Evolutionary conservation across 805 yeast genomes (phyloP).

Genomic region (Candida taoyuanica): DNA sequence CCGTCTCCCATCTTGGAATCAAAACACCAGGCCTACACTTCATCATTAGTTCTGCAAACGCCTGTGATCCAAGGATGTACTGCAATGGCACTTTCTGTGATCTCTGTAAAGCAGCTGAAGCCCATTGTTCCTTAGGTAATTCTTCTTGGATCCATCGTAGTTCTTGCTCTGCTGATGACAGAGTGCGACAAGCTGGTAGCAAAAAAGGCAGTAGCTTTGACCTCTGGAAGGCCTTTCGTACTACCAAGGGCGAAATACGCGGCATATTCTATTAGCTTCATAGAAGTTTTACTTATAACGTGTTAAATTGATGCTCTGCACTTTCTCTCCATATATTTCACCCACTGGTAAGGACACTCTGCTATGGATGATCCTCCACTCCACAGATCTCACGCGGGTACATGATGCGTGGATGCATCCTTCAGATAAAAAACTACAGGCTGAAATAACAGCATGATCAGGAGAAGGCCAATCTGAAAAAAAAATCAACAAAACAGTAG

Average conservation of each 20-base stretch:
- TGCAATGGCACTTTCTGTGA: conserved; percentile 66
- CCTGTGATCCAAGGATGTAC: conserved; percentile 80
- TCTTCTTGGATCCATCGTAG: conserved; percentile 61
- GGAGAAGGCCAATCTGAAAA: no score
- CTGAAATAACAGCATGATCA: no score
- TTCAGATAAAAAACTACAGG: no score
- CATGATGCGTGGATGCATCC: no score
- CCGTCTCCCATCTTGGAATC: conserved; percentile 95
- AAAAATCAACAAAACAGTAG: no score
- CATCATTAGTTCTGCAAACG: conserved; percentile 70
- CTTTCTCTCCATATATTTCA: no score
- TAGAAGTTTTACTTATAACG: not conserved
- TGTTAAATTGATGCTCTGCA: no score
- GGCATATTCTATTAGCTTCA: conserved; percentile 12
- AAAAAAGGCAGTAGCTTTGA: conserved; percentile 17
- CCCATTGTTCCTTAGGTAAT: conserved; percentile 44
- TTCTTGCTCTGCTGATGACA: conserved; percentile 46
- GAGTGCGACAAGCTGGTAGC: conserved; percentile 18
- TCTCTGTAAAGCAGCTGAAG: conserved; percentile 49
- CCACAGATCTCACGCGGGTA: no score
- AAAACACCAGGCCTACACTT: conserved; percentile 60
- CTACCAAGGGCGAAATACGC: conserved; percentile 13
- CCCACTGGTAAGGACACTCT: no score
- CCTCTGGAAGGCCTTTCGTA: conserved; percentile 7
- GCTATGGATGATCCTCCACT: no score